Evolutionary conservation across 2,329 filamentous ascomycete genomes (phyloP), one percentile per base, ranked within the genome.

Genomic region (Epichloe elymi): DNA sequence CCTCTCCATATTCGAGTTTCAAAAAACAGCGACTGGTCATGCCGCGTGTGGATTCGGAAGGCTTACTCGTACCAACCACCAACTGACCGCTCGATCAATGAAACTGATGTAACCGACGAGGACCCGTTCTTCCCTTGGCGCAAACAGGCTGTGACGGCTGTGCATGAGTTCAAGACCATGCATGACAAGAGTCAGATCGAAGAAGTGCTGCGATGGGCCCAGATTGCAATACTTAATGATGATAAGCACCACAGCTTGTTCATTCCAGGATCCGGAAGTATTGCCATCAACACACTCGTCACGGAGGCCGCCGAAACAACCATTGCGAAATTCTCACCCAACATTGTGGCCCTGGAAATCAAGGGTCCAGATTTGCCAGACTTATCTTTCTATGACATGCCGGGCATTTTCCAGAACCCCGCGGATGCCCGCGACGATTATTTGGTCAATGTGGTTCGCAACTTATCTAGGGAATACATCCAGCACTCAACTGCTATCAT

Each of bases 301-400:
- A 56, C 61, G 43, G 56, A 60, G 7, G 69, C 72, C 0, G 69
- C 72, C 2, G 64, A 67, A 2, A 58, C 64, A 2, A 72, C 74
- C 0, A 66, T 78, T 5, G 80, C 83, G 0, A 81, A 86, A 8
- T 94, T 94, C 57, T 88, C 85, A 0, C 89, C 89, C 0, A 95
- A 95, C 56, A 75, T 89, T 0, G 82, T 95, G 0, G 77, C 82
- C 0, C 70, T 95, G 0, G 79, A 88, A 49, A 88, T 95, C 26
- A 80, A 80, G 0, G 85, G 83, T 0, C 85, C 85, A 0, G 74
- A 73, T 0, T 74, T 91, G 0, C 83, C 87, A 0, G 81, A 87
- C 5, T 63, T 95, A 0, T 88, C 84, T 0, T 94, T 95, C 58
- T 91, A 87, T 54, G 89, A 95, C 54, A 73, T 95, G 0, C 89